Percentiles rank a stretch among this genome's conserved stretches.
These are phyloP conservation scores for Malus hybrid DNA, from an alignment of 331 rosid species.

Conservation along the genomic window DNA sequence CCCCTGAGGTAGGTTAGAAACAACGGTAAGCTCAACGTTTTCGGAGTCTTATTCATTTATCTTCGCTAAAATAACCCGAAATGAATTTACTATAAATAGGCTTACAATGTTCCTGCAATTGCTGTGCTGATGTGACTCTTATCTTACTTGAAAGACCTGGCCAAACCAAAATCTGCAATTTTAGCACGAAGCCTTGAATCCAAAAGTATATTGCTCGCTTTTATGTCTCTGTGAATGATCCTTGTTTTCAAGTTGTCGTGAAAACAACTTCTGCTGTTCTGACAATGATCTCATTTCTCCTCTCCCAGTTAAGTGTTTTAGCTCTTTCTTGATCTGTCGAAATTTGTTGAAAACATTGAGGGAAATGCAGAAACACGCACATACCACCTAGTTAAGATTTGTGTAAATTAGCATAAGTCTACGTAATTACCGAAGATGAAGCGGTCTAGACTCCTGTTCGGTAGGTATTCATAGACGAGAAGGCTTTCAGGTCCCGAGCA, in stretches of 20 bases:
- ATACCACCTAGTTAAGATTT: not conserved
- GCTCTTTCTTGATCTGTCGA: constrained; percentile 50
- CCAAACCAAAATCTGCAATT: constrained; percentile 96
- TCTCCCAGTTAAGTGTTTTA: constrained; percentile 72
- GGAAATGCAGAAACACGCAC: not conserved
- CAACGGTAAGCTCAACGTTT: not conserved
- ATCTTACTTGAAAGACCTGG: constrained; percentile 78
- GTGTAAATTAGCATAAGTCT: not conserved
- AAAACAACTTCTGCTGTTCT: constrained; percentile 86
- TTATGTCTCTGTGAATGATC: constrained; percentile 90
- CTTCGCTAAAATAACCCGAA: not conserved
- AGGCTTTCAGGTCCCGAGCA: constrained; percentile 93
- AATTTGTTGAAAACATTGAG: constrained; percentile 2
- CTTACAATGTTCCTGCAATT: constrained; percentile 82
- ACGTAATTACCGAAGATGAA: constrained; percentile 65
- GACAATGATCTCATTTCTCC: constrained; percentile 54
- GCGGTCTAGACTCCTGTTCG: constrained; percentile 74
- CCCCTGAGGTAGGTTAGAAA: constrained; percentile 40
- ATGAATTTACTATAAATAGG: not conserved
- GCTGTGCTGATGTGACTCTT: constrained; percentile 88
- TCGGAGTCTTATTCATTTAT: not conserved
- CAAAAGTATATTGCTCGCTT: constrained; percentile 80
- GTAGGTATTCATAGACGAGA: constrained; percentile 77
- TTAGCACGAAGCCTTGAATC: constrained; percentile 71
- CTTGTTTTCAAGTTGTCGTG: constrained; percentile 60